Percentiles rank a stretch among this genome's conserved stretches.
phyloP scores from a whole-genome alignment of 2,329 filamentous ascomycete species.

The Mycosphaerelloides madeirae region DNA sequence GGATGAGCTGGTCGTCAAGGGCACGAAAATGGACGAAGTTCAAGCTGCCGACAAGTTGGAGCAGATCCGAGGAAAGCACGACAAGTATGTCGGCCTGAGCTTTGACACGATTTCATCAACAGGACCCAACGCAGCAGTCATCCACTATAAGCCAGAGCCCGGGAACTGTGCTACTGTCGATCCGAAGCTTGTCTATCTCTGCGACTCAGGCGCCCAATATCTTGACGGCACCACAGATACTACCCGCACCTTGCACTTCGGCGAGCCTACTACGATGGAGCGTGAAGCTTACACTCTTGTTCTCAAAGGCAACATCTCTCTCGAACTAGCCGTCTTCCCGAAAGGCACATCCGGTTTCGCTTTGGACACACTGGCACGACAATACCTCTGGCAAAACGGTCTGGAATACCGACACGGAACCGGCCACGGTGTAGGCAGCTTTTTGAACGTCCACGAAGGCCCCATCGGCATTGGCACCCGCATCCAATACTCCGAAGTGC shows the following conservation, averaged over 20 bases:
- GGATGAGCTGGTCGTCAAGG: conserved; percentile 69
- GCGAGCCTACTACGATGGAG: conserved; percentile 75
- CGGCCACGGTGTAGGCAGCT: conserved; percentile 92
- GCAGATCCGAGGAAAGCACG: conserved; percentile 61
- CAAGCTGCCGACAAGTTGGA: conserved; percentile 89
- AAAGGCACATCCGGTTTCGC: conserved; percentile 94
- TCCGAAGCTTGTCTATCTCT: conserved; percentile 81
- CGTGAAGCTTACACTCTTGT: conserved; percentile 89
- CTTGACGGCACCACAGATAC: conserved; percentile 94
- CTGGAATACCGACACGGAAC: conserved; percentile 96
- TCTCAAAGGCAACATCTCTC: conserved; percentile 84
- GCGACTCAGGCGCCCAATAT: conserved; percentile 96
- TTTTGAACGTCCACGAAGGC: conserved; percentile 93
- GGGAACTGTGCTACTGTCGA: conserved; percentile 80
- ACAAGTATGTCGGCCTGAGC: conserved; percentile 81
- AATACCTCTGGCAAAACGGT: conserved; percentile 88
- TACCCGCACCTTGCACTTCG: conserved; percentile 89
- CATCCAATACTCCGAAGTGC: conserved; percentile 84
- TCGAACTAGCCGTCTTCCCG: conserved; percentile 83
- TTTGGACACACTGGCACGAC: conserved; percentile 79
- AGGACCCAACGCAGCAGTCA: conserved; percentile 85
- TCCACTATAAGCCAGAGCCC: conserved; percentile 88
- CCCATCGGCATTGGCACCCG: conserved; percentile 94
- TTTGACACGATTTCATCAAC: conserved; percentile 97
- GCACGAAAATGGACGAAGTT: conserved; percentile 75